Base-by-base conservation (phyloP, 768 basidiomycete species). In the Boletales sp. region DNA sequence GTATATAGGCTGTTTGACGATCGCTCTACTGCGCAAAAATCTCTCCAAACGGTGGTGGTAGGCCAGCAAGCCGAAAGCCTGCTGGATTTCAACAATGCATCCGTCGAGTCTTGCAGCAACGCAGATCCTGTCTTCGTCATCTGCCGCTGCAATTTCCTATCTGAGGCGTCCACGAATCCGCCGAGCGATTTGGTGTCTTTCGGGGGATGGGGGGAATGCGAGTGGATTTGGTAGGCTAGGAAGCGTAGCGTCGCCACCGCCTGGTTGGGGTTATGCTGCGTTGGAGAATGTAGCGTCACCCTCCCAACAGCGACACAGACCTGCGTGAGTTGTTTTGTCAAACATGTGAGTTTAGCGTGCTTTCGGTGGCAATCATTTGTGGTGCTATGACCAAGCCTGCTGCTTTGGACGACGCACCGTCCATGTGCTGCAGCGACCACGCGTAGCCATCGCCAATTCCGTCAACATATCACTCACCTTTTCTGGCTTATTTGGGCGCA, bases 1-100 rank as follows among this genome's bases (percentile, higher is more conserved):
- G 36, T 57, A 6, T 1, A 31, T 34, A 82, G 81, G 47, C 69
- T 76, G 40, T 75, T 74, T 6, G 90, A 91, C 52, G 90, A 94
- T 55, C 83, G 80, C n/a, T 74, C 81, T 46, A 81, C 84, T 2
- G 73, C 86, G 19, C 79, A 90, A 62, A 92, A 89, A 59, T 92
- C 93, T 2, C 69, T 97, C n/a, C 86, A 94, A 59, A 94, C 92
- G 1, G 87, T 97, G 37, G 91, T 81, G 21, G 84, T 85, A 3
- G 95, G 95, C 10, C 90, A 94, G 69, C 89, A 92, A 69, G 83
- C 93, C 14, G 95, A 98, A 69, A 97, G 97, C 66, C 72, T 97
- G 6, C 84, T 97, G 52, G 94, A 97, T 71, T 94, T 7, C 24
- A 6, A 27, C 21, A 4, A 21, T 4, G 2, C 54, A 86, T 56